Percentiles rank a stretch among this genome's conserved stretches.
phyloP scores from a whole-genome alignment of 768 basidiomycete species.

The Xanthoconium stramineum region DNA sequence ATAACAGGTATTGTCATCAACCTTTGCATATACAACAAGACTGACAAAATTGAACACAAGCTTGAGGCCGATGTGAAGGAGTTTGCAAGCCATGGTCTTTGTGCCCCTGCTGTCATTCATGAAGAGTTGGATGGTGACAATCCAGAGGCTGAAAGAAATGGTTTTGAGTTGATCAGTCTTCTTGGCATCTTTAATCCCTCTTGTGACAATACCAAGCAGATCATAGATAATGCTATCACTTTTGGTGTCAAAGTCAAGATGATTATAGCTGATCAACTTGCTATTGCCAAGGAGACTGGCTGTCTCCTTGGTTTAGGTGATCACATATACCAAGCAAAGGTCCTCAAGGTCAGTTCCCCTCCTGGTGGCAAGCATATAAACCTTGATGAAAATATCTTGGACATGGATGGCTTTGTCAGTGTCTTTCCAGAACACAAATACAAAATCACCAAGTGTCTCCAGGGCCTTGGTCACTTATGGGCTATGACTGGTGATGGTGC shows the following conservation, averaged over 20 bases:
- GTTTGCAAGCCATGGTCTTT: slow-evolving; percentile 94
- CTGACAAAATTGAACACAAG: slow-evolving; percentile 82
- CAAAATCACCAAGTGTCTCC: slow-evolving; percentile 98
- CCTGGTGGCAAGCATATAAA: slow-evolving; percentile 79
- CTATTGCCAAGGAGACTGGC: slow-evolving; percentile 98
- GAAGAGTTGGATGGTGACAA: slow-evolving; percentile 89
- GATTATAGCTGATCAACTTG: slow-evolving; percentile 99
- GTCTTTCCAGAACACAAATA: slow-evolving; percentile 99
- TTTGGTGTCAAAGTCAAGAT: slow-evolving; percentile 99
- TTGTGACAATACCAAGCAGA: slow-evolving; percentile 97
- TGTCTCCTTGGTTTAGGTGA: slow-evolving; percentile 97
- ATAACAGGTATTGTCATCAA: slow-evolving; percentile 99
- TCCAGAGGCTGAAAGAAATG: slow-evolving; percentile 85
- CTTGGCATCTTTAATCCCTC: slow-evolving; percentile 98
- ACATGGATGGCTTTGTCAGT: slow-evolving; percentile 98
- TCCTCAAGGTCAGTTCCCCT: slow-evolving; percentile 94
- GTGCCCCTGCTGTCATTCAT: slow-evolving; percentile 90
- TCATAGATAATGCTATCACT: slow-evolving; percentile 92
- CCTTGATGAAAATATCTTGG: slow-evolving; percentile 98
- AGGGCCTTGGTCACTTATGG: slow-evolving; percentile 91
- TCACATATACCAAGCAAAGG: slow-evolving; percentile 99
- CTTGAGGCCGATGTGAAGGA: slow-evolving; percentile 96
- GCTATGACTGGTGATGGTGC: slow-evolving; percentile 99
- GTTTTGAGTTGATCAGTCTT: slow-evolving; percentile 96
- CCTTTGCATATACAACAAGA: slow-evolving; percentile 96